Percentiles rank a stretch among this genome's conserved stretches.
phyloP scores from a whole-genome alignment of 1,284 basidiomycete genomes.

The Puccinia novopanici region DNA sequence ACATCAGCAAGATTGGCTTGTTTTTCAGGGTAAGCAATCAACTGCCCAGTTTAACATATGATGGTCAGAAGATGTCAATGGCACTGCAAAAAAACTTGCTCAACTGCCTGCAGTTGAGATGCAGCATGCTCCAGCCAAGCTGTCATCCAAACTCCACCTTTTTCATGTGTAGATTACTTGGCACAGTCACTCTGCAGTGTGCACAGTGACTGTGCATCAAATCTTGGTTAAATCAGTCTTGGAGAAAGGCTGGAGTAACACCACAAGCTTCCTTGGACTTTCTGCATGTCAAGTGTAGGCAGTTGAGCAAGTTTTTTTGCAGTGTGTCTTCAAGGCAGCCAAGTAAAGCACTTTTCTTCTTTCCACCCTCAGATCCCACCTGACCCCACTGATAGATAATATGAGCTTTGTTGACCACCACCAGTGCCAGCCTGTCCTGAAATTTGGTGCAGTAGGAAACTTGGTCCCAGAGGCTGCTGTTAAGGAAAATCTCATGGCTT shows the following conservation, averaged over 20 bases:
- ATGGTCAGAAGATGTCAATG: neutral
- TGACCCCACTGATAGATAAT: neutral
- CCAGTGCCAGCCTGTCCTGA: neutral
- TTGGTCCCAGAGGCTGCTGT: neutral
- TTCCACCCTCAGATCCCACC: neutral
- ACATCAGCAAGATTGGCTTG: constrained; percentile 19
- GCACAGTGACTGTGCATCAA: no score
- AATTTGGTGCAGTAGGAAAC: neutral
- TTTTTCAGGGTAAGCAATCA: neutral
- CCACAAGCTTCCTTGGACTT: no score
- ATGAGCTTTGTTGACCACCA: neutral
- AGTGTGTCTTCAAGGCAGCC: neutral
- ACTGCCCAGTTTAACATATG: constrained; percentile 6
- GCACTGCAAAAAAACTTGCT: no score
- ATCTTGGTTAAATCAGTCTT: no score
- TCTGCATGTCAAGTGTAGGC: no score
- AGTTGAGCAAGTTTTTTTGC: no score
- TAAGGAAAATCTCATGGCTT: neutral
- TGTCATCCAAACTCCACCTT: no score
- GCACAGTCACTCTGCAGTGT: no score
- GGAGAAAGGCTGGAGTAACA: no score
- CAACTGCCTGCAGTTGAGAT: no score
- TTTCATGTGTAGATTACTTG: no score
- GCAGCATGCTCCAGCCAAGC: no score
- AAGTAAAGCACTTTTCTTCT: neutral